Base-by-base conservation (phyloP, 1,284 basidiomycete genomes). In the Ustilago trichophora region DNA sequence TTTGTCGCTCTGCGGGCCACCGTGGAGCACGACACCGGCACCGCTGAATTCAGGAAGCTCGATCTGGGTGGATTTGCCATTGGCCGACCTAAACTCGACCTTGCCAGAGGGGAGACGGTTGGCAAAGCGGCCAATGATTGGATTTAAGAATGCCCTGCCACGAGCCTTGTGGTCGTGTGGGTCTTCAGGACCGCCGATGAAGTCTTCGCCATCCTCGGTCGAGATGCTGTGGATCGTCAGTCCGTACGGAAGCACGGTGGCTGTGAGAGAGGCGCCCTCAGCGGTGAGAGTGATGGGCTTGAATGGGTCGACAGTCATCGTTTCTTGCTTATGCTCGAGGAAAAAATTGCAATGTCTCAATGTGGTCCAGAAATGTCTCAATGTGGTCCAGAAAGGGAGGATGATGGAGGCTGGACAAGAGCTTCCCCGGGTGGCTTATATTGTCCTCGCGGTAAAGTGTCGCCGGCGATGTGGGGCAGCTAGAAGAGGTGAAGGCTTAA, bases 91-190 rank as follows among this genome's bases (percentile, higher is more conserved):
- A 55, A 50, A 64, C 16, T 68, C 29, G 42, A 47, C 21, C 41
- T 58, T 48, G 29, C 77, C 77, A 1, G 70, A 68, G 3, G 71
- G 75, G n/a, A 80, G 60, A 15, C 77, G 70, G 45, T 80, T 80
- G 26, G 73, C 76, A 29, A 71, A 80, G 15, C 76, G 70, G 6
- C 77, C 77, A 21, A 80, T 62, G 51, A 80, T 52, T 15, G 75
- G 73, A 19, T 77, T 77, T 41, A 73, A 72, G 56, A 80, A 80
- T 16, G 44, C 56, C 6, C 75, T 51, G 3, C 74, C 74, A 0
- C 33, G 29, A 13, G 32, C 19, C 16, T 59, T 44, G 45, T 80
- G 77, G 22, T 69, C 71, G 3, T 45, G 32, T 3, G 75, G 64
- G 21, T 72, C 50, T 47, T 77, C 71, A n/a, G 77, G 77, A 0